Base-by-base conservation (phyloP, 2,329 filamentous ascomycete genomes). In the Didymella pinodella region DNA sequence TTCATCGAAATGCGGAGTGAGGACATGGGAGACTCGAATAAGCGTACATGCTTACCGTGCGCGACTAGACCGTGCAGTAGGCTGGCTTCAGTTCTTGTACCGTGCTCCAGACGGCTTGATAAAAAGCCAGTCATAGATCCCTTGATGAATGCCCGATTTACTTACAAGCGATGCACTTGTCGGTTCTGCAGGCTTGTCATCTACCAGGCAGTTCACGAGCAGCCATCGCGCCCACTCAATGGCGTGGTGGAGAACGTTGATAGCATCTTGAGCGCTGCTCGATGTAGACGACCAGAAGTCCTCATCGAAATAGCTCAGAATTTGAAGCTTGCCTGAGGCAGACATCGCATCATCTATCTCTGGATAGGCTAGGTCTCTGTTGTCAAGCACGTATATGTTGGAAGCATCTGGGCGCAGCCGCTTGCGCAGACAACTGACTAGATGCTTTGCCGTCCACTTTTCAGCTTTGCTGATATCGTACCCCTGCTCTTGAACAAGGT, bases 371-470 rank as follows among this genome's bases (percentile, higher is more conserved):
- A 31, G 31, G 4, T 31, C 26, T 14, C 28, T n/a, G 4, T 28
- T 28, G 4, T 20, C 10, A 11, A 31, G 11, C 8, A 31, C 43
- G 16, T 46, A 46, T 11, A 28, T 26, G 6, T 31, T 31, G 12
- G 16, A 26, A 20, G 16, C 4, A n/a, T 31, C 43, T 31, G 31
- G 43, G 16, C 31, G 11, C 10, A 46, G 14, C 3, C 43, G 43
- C 25, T 45, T 45, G 22, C 41, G 44, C 12, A 36, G n/a, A 16
- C 45, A 48, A 18, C 31, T 48, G 20, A 48, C 11, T n/a, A 48
- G 18, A 11, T 48, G 45, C 12, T 48, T 36, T 25, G 45, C 31
- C 6, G 45, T 31, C 18, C 25, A 25, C 8, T 36, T 8, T 36
- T 25, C 7, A 12, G 41, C 41, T 10, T 28, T 6, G 1, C 28